Base-by-base conservation (phyloP, 805 yeast genomes). In the Candida chauliodis region DNA sequence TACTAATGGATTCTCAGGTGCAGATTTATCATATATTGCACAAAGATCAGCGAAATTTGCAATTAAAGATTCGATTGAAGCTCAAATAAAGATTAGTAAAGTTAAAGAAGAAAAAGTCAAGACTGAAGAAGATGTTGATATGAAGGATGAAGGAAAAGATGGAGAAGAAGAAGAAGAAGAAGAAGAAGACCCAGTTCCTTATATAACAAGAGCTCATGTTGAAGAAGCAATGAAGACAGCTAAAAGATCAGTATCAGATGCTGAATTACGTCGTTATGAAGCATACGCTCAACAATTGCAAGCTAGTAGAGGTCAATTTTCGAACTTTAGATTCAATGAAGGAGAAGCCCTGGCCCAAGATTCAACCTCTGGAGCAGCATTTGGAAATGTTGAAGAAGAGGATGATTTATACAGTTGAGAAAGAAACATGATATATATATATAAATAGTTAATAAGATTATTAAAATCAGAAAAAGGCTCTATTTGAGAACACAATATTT, bases 181-280 rank as follows among this genome's bases (percentile, higher is more conserved):
- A 63, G 86, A 79, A 53, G 89, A 81, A 58, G 99, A 93, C 61
- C 88, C 95, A 21, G 99, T 93, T 51, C 99, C 99, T 56, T 93
- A 66, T 63, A 91, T 93, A 55, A 86, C 96, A 21, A 85, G 84
- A 59, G 83, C 82, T 37, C 99, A 93, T 63, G 89, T 93, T 55
- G 96, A 93, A 67, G 98, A 93, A 73, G 99, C 99, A 33, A 93
- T 93, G 99, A 90, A 91, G 81, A 89, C 98, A 1, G 99, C 99
- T 38, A 84, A 89, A 67, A 85, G 98, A 55, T 90, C 97, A 40
- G 99, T 93, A 34, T 82, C 95, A 28, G 98, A 95, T 58, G 86
- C 96, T 26, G 99, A 93, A 68, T 76, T 93, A 58, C 93, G 99
- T 69, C 90, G 99, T 69, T 93, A 93, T 63, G 99, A 93, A 71